Conservation (phyloP, 495 filamentous ascomycete species). For the Annulohypoxylon stygium region DNA sequence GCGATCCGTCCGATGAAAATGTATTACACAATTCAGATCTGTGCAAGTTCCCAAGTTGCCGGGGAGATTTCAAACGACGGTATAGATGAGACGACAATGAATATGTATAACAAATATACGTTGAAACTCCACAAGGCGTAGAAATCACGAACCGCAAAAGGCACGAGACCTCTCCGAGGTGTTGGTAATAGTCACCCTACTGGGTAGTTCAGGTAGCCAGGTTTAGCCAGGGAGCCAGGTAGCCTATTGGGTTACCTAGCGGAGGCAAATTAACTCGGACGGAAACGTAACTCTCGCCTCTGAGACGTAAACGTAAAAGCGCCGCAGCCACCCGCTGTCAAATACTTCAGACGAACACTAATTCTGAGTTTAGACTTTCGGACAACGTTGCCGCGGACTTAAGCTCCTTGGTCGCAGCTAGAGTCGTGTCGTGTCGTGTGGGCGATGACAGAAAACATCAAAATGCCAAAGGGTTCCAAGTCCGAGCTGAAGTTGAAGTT, state of each 20-base stretch:
- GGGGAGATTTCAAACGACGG: conserved; percentile 10
- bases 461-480: not conserved
- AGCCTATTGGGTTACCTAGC: not conserved
- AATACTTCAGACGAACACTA: conserved; percentile 22
- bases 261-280: conserved; percentile 32
- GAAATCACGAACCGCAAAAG: conserved; percentile 13
- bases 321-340: conserved; percentile 29
- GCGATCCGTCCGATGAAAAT: conserved; percentile 15
- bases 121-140: conserved; percentile 13
- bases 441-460: conserved; percentile 13
- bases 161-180: conserved; percentile 36
- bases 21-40: conserved; percentile 28
- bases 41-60: conserved; percentile 23
- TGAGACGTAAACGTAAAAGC: conserved; percentile 9
- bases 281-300: conserved; percentile 33
- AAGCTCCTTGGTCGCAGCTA: conserved; percentile 6
- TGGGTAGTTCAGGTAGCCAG: no score
- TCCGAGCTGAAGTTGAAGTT: conserved; percentile 1
- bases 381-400: conserved; percentile 7
- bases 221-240: no score
- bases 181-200: conserved; percentile 23
- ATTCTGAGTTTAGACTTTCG: conserved; percentile 7
- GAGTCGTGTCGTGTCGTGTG: conserved; percentile 13
- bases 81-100: conserved; percentile 20
- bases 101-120: conserved; percentile 7